Evolutionary conservation across 2,329 filamentous ascomycete species (phyloP).

Genomic region (Xylaria sp.): DNA sequence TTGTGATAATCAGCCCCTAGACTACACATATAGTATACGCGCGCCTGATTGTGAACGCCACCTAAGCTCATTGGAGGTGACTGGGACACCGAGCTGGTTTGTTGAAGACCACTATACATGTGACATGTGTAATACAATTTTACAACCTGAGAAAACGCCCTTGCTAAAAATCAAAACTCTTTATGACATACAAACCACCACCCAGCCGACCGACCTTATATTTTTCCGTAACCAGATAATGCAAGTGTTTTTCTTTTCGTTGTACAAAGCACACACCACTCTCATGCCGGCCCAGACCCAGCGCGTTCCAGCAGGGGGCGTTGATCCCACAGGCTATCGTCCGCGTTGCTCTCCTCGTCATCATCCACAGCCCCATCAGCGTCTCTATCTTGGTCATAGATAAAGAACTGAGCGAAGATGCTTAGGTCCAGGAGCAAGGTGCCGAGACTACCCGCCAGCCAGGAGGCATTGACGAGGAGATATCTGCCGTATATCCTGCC

Average conservation of each 20-base stretch:
- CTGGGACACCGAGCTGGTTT: background rate
- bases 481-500: constrained; percentile 78
- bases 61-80: background rate
- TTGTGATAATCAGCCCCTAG: background rate
- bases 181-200: constrained; percentile 15
- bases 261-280: background rate
- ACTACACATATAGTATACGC: too few relatives aligned
- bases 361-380: constrained; percentile 50
- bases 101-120: background rate
- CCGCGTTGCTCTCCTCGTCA: constrained; percentile 42
- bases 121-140: background rate
- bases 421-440: constrained; percentile 85
- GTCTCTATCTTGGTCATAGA: constrained; percentile 69
- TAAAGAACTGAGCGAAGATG: constrained; percentile 92
- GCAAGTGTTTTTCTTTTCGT: constrained; percentile 5
- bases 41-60: too few relatives aligned
- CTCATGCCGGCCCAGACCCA: constrained; percentile 41
- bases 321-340: constrained; percentile 46
- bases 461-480: constrained; percentile 89
- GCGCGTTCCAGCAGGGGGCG: constrained; percentile 48
- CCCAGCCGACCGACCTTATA: background rate
- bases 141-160: constrained; percentile 11
- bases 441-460: constrained; percentile 89
- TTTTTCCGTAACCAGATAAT: constrained; percentile 30
- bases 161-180: constrained; percentile 8